Evolutionary conservation across 805 yeast genomes (phyloP).

Genomic region (Ogataea allantospora): DNA sequence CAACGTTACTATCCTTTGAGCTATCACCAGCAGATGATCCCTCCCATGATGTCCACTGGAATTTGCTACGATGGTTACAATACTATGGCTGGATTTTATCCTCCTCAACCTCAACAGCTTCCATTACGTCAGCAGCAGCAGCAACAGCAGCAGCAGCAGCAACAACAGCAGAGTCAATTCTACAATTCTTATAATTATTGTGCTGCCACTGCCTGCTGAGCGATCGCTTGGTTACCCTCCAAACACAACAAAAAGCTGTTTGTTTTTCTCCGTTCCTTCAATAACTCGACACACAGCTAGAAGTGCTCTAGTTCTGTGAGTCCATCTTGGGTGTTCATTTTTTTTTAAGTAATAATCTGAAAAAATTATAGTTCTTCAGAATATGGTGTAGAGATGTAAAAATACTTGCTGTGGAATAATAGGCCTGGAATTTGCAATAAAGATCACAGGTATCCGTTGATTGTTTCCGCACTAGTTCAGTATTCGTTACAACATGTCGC

Average conservation of each 20-base stretch:
- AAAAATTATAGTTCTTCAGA: not conserved
- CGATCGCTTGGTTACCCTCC: not conserved
- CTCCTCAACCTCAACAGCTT: constrained; percentile 10
- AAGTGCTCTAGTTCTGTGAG: constrained; percentile 7
- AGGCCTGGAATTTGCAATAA: constrained; percentile 1
- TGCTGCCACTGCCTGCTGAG: constrained; percentile 26
- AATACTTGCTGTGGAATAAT: not conserved
- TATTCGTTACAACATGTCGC: constrained; percentile 24
- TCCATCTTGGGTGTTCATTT: constrained; percentile 4
- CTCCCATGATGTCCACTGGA: constrained; percentile 19
- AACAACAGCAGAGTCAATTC: constrained; percentile 11
- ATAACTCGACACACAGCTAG: not conserved
- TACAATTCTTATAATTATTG: constrained; percentile 15
- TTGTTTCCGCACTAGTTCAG: not conserved
- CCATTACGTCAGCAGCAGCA: constrained; percentile 12
- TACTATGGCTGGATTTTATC: constrained; percentile 1
- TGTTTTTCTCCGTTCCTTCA: constrained; percentile 2
- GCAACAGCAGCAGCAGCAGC: constrained; percentile 12
- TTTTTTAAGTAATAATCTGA: not conserved
- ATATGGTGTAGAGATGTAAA: constrained; percentile 3
- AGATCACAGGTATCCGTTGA: not conserved
- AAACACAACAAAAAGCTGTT: constrained; percentile 4
- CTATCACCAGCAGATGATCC: constrained; percentile 17
- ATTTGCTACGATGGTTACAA: constrained; percentile 10
- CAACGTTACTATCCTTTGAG: constrained; percentile 23